Conservation (phyloP, 2,329 filamentous ascomycete genomes). For the Neonectria neomacrospora region DNA sequence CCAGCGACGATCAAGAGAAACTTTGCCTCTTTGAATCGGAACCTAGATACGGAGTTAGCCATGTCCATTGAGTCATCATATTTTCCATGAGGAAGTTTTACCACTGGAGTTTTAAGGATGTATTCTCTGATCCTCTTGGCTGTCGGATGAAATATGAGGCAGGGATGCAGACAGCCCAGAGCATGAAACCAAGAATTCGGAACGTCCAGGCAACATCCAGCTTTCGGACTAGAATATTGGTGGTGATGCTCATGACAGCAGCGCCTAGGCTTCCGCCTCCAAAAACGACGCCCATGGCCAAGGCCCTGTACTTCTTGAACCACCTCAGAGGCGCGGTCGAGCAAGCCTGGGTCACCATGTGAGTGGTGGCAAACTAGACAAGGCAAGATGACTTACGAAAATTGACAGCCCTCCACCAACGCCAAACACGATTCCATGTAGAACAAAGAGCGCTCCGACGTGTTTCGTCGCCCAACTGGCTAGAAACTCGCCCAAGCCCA, state of each 20-base stretch:
- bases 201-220: conserved; percentile 45
- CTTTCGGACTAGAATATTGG: conserved; percentile 38
- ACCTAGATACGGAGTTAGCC: conserved; percentile 29
- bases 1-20: conserved; percentile 41
- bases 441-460: conserved; percentile 40
- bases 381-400: conserved; percentile 30
- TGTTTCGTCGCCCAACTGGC: conserved; percentile 43
- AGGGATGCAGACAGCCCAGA: conserved; percentile 46
- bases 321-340: conserved; percentile 40
- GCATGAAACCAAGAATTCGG: conserved; percentile 41
- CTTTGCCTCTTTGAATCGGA: conserved; percentile 41
- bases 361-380: not conserved
- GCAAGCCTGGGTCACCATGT: conserved; percentile 28
- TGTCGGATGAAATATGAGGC: conserved; percentile 43
- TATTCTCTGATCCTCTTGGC: conserved; percentile 23
- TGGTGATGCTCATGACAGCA: conserved; percentile 44
- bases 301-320: conserved; percentile 44
- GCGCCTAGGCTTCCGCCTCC: conserved; percentile 46
- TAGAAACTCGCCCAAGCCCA: conserved; percentile 46
- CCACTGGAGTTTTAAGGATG: conserved; percentile 41
- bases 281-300: conserved; percentile 46
- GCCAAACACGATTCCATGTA: conserved; percentile 44
- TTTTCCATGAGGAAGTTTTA: not conserved
- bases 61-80: accelerated
- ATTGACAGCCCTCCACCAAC: conserved; percentile 40